These are phyloP conservation scores for Haberlea rhodopensis DNA, from an alignment of 257 asterid species.

Conservation along the genomic window DNA sequence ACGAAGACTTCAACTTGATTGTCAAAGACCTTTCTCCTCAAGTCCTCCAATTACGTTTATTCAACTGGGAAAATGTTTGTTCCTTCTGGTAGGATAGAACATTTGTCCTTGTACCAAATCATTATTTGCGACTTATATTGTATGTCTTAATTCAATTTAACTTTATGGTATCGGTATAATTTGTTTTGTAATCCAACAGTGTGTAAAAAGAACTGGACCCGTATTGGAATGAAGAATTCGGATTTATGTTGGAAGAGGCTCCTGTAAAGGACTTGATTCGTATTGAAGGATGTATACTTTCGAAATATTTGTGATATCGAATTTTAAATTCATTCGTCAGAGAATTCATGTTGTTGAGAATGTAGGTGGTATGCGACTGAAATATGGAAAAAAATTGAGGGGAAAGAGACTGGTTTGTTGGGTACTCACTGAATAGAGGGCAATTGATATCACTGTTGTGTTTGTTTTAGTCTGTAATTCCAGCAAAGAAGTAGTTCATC, in stretches of 20 bases:
- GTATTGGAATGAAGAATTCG: constrained; percentile 73
- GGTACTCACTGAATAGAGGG: constrained; percentile 88
- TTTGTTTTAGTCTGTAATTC: constrained; percentile 65
- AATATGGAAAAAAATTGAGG: constrained; percentile 89
- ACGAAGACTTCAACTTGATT: constrained; percentile 66
- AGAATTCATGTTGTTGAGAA: constrained; percentile 22
- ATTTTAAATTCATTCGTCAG: neutral
- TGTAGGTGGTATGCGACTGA: constrained; percentile 76
- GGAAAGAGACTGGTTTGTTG: constrained; percentile 91
- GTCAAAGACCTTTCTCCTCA: constrained; percentile 75
- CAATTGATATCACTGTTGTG: constrained; percentile 96
- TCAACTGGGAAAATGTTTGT: constrained; percentile 80
- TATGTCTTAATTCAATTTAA: neutral
- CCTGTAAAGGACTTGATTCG: constrained; percentile 62
- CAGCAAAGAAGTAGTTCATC: constrained; percentile 58
- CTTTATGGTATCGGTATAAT: neutral
- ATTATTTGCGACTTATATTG: too few relatives aligned
- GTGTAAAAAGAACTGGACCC: constrained; percentile 63
- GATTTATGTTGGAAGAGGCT: constrained; percentile 69
- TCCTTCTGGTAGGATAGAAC: constrained; percentile 2
- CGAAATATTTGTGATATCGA: neutral
- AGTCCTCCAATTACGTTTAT: constrained; percentile 55
- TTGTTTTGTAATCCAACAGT: constrained; percentile 27
- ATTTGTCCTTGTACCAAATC: constrained; percentile 23
- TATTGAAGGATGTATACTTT: constrained; percentile 49